A percentile compares a stretch with the other conserved stretches of the same genome.
These are phyloP conservation scores for Colletotrichum orbiculare DNA, from an alignment of 2,329 filamentous ascomycete genomes.

Conservation along the genomic window DNA sequence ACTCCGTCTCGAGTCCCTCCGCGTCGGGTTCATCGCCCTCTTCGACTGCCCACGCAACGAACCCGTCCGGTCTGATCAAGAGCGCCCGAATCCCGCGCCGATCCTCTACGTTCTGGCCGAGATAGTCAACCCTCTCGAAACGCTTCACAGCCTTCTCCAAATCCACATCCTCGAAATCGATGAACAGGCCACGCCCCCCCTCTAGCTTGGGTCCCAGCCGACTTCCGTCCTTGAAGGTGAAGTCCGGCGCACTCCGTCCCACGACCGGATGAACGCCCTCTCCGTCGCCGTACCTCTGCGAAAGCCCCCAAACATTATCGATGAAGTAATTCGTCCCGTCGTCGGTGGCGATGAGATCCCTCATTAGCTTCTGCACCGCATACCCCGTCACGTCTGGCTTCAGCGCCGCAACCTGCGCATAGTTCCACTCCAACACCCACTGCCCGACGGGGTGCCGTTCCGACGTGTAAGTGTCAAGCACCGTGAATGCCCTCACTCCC, in stretches of 20 bases:
- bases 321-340: constrained; percentile 46
- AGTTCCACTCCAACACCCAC: constrained; percentile 50
- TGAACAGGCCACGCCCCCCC: constrained; percentile 42
- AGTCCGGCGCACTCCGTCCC: constrained; percentile 50
- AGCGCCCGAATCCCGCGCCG: constrained; percentile 41
- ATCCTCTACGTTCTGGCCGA: constrained; percentile 38
- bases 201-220: constrained; percentile 46
- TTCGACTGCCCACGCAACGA: constrained; percentile 45
- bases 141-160: constrained; percentile 25
- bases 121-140: constrained; percentile 38
- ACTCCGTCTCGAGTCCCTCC: constrained; percentile 26
- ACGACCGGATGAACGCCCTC: constrained; percentile 44
- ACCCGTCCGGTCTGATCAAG: constrained; percentile 46
- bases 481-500: constrained; percentile 42
- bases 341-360: constrained; percentile 42
- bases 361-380: constrained; percentile 41
- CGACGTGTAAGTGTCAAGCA: constrained; percentile 54
- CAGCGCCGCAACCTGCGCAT: constrained; percentile 48
- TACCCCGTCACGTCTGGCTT: constrained; percentile 12
- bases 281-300: constrained; percentile 45
- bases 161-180: constrained; percentile 41
- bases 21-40: constrained; percentile 38
- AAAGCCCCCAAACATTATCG: constrained; percentile 49
- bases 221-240: constrained; percentile 43
- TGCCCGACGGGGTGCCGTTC: constrained; percentile 58